A percentile compares a stretch with the other conserved stretches of the same genome.
Conservation (phyloP, 148 eudicot genomes). For the Vaccinium myrtillus region DNA sequence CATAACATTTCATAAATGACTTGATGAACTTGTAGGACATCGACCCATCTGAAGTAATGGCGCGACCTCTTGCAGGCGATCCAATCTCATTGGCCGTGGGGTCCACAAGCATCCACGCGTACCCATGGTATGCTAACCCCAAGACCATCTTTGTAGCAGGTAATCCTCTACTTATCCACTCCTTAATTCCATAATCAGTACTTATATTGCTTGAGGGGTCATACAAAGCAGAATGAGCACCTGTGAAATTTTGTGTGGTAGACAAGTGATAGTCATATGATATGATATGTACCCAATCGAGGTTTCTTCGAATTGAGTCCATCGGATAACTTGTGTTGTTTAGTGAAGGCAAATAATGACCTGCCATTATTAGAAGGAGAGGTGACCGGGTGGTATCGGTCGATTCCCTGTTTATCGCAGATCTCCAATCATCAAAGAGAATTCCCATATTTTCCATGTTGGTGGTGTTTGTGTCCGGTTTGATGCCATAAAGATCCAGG, state of each 20-base stretch:
- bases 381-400: background rate
- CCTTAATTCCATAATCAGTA: conserved; percentile 35
- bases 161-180: conserved; percentile 41
- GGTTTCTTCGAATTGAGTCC: conserved; percentile 27
- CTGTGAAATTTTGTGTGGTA: conserved; percentile 22
- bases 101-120: conserved; percentile 37
- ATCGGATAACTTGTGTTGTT: conserved; percentile 23
- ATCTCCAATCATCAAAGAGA: conserved; percentile 41
- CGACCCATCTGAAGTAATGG: conserved; percentile 30
- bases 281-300: conserved; percentile 37
- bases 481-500: conserved; percentile 24
- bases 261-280: conserved; percentile 38
- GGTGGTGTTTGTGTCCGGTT: conserved; percentile 1
- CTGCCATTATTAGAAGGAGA: conserved; percentile 26
- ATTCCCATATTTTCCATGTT: conserved; percentile 30
- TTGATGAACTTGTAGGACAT: conserved; percentile 31
- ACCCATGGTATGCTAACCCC: conserved; percentile 45
- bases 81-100: conserved; percentile 24
- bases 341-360: conserved; percentile 16
- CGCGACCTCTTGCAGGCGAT: conserved; percentile 32
- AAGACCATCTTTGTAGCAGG: conserved; percentile 34
- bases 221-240: conserved; percentile 42
- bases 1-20: conserved; percentile 20
- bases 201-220: conserved; percentile 37
- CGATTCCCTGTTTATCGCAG: conserved; percentile 24